Base-by-base conservation (phyloP, 1,284 basidiomycete genomes). In the Cutaneotrichosporon curvatum region DNA sequence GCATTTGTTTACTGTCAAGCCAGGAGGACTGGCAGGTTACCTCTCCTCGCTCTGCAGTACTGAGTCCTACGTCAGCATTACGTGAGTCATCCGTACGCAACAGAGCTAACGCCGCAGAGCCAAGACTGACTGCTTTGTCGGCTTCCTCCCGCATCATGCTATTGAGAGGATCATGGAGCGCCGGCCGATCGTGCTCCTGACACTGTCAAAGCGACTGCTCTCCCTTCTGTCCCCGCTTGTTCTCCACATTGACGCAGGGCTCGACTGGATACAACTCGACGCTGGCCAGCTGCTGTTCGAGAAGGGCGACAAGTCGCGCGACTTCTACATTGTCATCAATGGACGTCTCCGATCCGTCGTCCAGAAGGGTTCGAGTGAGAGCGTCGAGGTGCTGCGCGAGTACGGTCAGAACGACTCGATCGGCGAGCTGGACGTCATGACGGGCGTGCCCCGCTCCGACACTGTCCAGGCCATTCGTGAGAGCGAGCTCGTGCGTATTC, bases 281-380 rank as follows among this genome's bases (percentile, higher is more conserved):
- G 91, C 91, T 0, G 90, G 95, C 0, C 89, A 79, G 55, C 83
- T 91, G 33, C 77, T 95, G 43, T 97, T 91, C 82, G 80, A 92
- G 21, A 85, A 94, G 36, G 83, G 87, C 28, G 95, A 97, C 58
- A 75, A 87, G 84, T 63, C 70, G 4, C 88, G 95, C 61, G 92
- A 90, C 62, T 96, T 98, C 71, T 98, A 95, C 70, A 95, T 99
- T 46, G 89, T 98, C 57, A 92, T 98, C 72, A 97, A 97, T 62
- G 94, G 94, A 33, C 90, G 94, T 55, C 73, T 99, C 16, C 82
- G 94, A 51, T 85, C 90, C 1, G 71, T 81, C 37, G 80, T 84
- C 18, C 76, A 79, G 45, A 75, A 74, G 44, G 77, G 78, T 23
- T 83, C 82, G 5, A 82, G 79, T 25, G 71, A 54, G 21, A 48